These are phyloP conservation scores for Talaromyces sp. DNA, from an alignment of 2,329 filamentous ascomycete genomes.

Conservation along the genomic window DNA sequence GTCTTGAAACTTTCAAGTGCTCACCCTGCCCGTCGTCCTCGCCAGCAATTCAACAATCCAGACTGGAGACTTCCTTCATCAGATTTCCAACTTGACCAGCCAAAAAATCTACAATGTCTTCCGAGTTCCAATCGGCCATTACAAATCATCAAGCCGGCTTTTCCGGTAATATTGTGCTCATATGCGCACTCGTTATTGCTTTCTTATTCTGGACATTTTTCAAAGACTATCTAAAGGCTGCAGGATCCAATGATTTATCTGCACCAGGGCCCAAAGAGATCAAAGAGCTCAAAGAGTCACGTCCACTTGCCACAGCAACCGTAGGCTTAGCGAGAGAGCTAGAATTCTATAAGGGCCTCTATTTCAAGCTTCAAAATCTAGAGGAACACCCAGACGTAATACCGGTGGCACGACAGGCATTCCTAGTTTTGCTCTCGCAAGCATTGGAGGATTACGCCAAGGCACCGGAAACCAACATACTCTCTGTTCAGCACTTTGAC, in stretches of 20 bases:
- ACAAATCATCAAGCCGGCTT: background rate
- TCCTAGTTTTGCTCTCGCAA: slow-evolving; percentile 39
- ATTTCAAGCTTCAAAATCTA: slow-evolving; percentile 45
- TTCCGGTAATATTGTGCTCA: background rate
- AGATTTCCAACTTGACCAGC: background rate
- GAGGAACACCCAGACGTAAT: slow-evolving; percentile 39
- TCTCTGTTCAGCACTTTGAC: slow-evolving; percentile 27
- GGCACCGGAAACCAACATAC: slow-evolving; percentile 30
- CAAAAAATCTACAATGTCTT: slow-evolving; percentile 3
- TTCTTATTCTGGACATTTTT: background rate
- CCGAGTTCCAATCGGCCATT: background rate
- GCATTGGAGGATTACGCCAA: slow-evolving; percentile 28
- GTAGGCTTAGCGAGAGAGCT: background rate
- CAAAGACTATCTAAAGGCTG: background rate
- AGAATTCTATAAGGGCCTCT: slow-evolving; percentile 23
- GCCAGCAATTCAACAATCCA: background rate
- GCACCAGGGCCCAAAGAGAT: background rate
- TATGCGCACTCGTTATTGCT: background rate
- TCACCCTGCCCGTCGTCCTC: background rate
- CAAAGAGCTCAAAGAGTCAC: background rate
- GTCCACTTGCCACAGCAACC: background rate
- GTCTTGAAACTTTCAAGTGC: background rate
- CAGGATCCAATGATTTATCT: background rate
- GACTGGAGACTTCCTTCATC: background rate
- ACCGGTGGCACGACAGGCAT: slow-evolving; percentile 32